Evolutionary conservation across 139 green algal species (phyloP).

Genomic region (Chlorella sp.): DNA sequence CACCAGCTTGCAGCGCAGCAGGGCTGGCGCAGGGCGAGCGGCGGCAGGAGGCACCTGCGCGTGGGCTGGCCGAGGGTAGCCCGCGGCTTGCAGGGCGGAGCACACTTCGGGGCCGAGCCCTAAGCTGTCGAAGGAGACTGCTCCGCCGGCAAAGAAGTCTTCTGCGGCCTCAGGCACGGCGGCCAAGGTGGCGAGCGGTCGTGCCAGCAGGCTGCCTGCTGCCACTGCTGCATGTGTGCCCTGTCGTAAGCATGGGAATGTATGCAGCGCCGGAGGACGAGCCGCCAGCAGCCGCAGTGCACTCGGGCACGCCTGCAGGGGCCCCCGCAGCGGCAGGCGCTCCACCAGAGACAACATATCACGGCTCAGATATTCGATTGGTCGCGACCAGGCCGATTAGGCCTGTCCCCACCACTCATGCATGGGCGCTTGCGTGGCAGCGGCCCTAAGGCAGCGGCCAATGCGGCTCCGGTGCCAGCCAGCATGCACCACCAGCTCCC

Average conservation of each 20-base stretch:
- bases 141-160: constrained; percentile 56
- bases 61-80: constrained; percentile 54
- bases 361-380: no score
- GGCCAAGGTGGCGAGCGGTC: neutral
- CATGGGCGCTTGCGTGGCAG: neutral
- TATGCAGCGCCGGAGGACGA: neutral
- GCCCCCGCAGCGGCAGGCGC: neutral
- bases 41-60: constrained; percentile 55
- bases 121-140: constrained; percentile 50
- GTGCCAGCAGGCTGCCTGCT: neutral
- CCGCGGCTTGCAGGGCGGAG: constrained; percentile 44
- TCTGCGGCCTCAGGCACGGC: constrained; percentile 26
- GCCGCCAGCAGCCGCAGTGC: constrained; percentile 10
- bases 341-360: constrained; percentile 18
- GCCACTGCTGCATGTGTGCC: neutral
- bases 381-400: no score
- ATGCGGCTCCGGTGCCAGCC: no score
- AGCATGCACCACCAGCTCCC: no score
- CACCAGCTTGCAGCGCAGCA: neutral
- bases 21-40: neutral
- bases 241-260: no score
- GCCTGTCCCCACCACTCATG: no score
- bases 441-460: no score
- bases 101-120: constrained; percentile 42
- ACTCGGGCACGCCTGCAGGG: neutral